Conservation (phyloP, 2,329 filamentous ascomycete species). For the Cladosporium sp. region DNA sequence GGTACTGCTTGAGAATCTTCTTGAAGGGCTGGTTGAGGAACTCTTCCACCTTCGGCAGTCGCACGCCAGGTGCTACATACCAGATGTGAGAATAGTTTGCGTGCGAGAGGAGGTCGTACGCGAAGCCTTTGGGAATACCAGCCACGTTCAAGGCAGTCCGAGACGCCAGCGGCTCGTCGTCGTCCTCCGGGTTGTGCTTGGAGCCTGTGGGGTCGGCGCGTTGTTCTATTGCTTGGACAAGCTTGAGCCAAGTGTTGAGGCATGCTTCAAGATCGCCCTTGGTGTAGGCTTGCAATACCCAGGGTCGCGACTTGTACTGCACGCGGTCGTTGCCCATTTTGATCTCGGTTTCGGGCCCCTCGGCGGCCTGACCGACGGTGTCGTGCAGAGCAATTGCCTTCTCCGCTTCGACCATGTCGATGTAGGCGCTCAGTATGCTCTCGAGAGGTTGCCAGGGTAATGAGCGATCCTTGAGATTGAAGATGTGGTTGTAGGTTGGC, state of each 20-base stretch:
- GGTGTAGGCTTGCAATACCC: slow-evolving; percentile 30
- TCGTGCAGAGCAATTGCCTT: slow-evolving; percentile 29
- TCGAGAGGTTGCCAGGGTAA: slow-evolving; percentile 32
- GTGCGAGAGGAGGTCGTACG: slow-evolving; percentile 27
- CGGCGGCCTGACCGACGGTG: slow-evolving; percentile 11
- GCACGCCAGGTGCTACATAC: slow-evolving; percentile 28
- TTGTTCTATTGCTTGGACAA: slow-evolving; percentile 26
- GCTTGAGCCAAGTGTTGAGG: slow-evolving; percentile 24
- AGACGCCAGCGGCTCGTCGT: slow-evolving; percentile 24
- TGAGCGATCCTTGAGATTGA: slow-evolving; percentile 24
- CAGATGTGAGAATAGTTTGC: slow-evolving; percentile 26
- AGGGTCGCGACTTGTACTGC: slow-evolving; percentile 23
- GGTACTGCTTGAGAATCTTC: slow-evolving; percentile 22
- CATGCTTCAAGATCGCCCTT: slow-evolving; percentile 24
- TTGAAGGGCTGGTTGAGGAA: slow-evolving; percentile 31
- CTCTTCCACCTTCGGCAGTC: slow-evolving; percentile 28
- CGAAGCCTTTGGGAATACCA: slow-evolving; percentile 26
- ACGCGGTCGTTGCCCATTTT: slow-evolving; percentile 14
- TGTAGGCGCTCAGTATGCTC: slow-evolving; percentile 27
- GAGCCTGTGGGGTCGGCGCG: slow-evolving; percentile 17
- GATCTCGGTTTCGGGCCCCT: slow-evolving; percentile 15
- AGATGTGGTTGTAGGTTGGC: slow-evolving; percentile 30
- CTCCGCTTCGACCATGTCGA: slow-evolving; percentile 31
- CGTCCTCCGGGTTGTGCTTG: slow-evolving; percentile 21
- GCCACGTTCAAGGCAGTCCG: slow-evolving; percentile 26